A percentile compares a stretch with the other conserved stretches of the same genome.
Conservation (phyloP, 2,329 filamentous ascomycete genomes). For the Elsinoe perseae region DNA sequence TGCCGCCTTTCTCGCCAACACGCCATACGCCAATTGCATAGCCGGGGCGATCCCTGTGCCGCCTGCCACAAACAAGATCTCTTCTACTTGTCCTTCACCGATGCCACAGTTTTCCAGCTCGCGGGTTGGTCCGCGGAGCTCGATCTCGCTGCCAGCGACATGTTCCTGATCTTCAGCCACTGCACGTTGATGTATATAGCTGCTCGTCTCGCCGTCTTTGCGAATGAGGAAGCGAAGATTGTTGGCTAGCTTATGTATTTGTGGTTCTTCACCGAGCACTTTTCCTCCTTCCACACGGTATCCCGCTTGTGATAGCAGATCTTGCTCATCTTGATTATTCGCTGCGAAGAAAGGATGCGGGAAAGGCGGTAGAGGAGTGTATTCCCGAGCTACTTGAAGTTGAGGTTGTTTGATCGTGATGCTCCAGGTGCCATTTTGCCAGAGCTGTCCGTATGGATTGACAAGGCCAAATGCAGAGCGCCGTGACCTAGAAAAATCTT, state of each 20-base stretch:
- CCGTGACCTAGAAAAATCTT: background rate
- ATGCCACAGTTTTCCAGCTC: conserved; percentile 46
- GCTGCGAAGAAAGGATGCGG: conserved; percentile 15
- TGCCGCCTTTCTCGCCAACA: conserved; percentile 13
- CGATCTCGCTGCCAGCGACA: conserved; percentile 42
- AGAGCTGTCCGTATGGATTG: conserved; percentile 18
- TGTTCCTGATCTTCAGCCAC: too few species aligned
- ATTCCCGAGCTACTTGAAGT: conserved; percentile 82
- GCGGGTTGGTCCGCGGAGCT: conserved; percentile 69
- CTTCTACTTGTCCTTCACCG: conserved; percentile 35
- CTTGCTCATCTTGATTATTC: conserved; percentile 26
- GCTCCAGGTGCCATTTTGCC: conserved; percentile 50
- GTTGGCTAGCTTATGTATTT: conserved; percentile 56
- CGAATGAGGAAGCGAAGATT: conserved; percentile 1
- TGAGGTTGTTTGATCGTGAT: conserved; percentile 93
- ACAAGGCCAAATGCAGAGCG: background rate
- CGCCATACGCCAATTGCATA: conserved; percentile 63
- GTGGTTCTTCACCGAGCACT: conserved; percentile 62
- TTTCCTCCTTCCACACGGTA: conserved; percentile 36
- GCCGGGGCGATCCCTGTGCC: conserved; percentile 90
- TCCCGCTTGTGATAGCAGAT: conserved; percentile 40
- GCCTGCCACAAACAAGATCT: conserved; percentile 77
- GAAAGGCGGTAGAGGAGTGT: conserved; percentile 71
- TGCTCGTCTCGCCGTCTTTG: conserved; percentile 11
- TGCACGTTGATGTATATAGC: background rate